These are phyloP conservation scores for Takakia lepidozioides DNA, from an alignment of 225 moss, liverwort and hornwort species.

Conservation along the genomic window DNA sequence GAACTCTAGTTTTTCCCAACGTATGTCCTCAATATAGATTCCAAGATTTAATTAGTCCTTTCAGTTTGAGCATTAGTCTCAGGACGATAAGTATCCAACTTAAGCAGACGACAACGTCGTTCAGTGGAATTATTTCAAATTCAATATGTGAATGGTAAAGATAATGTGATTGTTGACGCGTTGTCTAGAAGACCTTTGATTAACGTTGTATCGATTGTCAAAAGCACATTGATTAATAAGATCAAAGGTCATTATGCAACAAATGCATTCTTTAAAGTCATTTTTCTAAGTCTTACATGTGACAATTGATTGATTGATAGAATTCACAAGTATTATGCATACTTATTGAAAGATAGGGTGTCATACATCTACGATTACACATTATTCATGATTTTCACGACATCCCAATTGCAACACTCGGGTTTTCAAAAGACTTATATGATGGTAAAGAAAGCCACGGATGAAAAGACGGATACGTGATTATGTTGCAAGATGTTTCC, in stretches of 20 bases:
- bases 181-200: not conserved
- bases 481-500: not conserved
- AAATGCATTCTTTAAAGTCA: not conserved
- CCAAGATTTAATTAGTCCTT: no score
- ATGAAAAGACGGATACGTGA: not conserved
- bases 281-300: not conserved
- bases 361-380: no score
- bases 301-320: no score
- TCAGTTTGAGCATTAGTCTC: no score
- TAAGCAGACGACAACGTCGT: not conserved
- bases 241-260: not conserved
- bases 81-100: no score
- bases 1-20: not conserved
- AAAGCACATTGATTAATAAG: not conserved
- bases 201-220: not conserved
- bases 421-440: slow-evolving; percentile 3
- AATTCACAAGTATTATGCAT: no score
- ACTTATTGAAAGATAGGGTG: no score
- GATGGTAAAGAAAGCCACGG: not conserved
- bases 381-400: slow-evolving; percentile 4
- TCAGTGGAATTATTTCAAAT: not conserved
- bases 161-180: not conserved
- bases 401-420: not conserved
- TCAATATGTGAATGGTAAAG: not conserved
- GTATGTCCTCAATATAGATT: not conserved